Percentiles rank a stretch among this genome's conserved stretches.
Conservation (phyloP, 306 rosid species). For the Betula pendula region DNA sequence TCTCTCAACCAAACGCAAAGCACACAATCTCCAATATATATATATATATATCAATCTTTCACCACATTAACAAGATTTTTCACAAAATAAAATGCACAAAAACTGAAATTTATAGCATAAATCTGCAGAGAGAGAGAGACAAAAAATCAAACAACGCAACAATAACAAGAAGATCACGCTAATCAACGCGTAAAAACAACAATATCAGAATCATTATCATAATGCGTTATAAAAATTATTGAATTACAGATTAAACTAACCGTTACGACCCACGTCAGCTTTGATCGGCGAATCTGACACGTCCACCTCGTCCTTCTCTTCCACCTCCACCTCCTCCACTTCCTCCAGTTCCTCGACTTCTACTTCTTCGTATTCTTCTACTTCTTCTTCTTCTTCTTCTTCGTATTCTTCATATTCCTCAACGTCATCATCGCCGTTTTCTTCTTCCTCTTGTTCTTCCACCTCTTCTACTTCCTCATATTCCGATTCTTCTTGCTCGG, state of each 20-base stretch:
- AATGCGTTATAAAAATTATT: not conserved
- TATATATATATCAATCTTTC: not conserved
- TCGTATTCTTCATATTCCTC: conserved; percentile 13
- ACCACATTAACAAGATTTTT: not conserved
- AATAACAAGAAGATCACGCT: not conserved
- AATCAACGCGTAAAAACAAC: conserved; percentile 6
- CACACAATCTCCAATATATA: not conserved
- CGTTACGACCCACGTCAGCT: conserved; percentile 26
- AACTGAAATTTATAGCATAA: not conserved
- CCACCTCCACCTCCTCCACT: conserved; percentile 9
- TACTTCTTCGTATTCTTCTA: not conserved
- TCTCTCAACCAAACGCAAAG: not conserved
- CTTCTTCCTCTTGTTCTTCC: conserved; percentile 19
- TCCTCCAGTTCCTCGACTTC: not conserved
- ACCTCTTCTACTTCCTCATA: conserved; percentile 8
- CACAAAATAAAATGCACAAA: not conserved
- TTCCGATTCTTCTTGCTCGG: conserved; percentile 24
- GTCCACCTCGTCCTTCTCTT: conserved; percentile 22
- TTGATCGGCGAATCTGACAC: conserved; percentile 30
- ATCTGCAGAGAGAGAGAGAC: not conserved
- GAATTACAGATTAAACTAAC: conserved; percentile 25
- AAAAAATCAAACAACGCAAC: not conserved
- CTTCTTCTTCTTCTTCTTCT: not conserved
- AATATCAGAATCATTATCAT: not conserved
- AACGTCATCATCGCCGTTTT: not conserved